These are phyloP conservation scores for Cairneyella variabilis DNA, from an alignment of 495 filamentous ascomycete species.

Conservation along the genomic window DNA sequence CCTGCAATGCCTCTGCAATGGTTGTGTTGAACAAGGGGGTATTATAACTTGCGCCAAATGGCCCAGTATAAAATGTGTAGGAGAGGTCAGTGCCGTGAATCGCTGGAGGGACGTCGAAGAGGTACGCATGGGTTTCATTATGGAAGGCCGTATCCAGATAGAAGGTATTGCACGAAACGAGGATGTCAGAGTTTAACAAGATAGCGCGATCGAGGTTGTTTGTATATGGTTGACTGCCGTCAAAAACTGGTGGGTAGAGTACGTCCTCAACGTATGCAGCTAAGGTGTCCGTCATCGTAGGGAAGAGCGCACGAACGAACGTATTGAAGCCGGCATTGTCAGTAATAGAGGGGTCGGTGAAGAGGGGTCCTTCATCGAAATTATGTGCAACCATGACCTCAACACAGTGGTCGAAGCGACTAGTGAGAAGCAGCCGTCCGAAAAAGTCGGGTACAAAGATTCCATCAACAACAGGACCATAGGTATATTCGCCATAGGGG, in stretches of 20 bases:
- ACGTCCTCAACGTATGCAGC: background rate
- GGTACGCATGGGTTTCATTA: slow-evolving; percentile 53
- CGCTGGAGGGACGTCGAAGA: slow-evolving; percentile 56
- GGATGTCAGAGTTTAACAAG: slow-evolving; percentile 32
- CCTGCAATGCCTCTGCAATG: background rate
- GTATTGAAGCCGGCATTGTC: background rate
- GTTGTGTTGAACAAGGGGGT: background rate
- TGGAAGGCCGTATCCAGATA: slow-evolving; percentile 34
- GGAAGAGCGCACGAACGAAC: background rate
- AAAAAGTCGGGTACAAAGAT: slow-evolving; percentile 51
- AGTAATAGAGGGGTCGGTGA: background rate
- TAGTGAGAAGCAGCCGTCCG: slow-evolving; percentile 50
- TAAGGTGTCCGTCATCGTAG: background rate
- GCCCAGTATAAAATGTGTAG: slow-evolving; percentile 52
- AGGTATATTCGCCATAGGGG: slow-evolving; percentile 45
- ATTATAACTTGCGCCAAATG: background rate
- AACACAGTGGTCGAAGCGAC: slow-evolving; percentile 49
- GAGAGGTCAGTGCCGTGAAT: slow-evolving; percentile 47
- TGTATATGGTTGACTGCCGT: slow-evolving; percentile 38
- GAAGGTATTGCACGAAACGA: slow-evolving; percentile 47
- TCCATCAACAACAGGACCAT: slow-evolving; percentile 57
- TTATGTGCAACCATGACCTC: slow-evolving; percentile 53
- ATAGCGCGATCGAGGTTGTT: slow-evolving; percentile 33
- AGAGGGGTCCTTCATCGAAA: slow-evolving; percentile 44
- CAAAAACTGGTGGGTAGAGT: slow-evolving; percentile 28